These are phyloP conservation scores for Echeveria elegans DNA, from an alignment of 164 flowering plant species.

Conservation along the genomic window DNA sequence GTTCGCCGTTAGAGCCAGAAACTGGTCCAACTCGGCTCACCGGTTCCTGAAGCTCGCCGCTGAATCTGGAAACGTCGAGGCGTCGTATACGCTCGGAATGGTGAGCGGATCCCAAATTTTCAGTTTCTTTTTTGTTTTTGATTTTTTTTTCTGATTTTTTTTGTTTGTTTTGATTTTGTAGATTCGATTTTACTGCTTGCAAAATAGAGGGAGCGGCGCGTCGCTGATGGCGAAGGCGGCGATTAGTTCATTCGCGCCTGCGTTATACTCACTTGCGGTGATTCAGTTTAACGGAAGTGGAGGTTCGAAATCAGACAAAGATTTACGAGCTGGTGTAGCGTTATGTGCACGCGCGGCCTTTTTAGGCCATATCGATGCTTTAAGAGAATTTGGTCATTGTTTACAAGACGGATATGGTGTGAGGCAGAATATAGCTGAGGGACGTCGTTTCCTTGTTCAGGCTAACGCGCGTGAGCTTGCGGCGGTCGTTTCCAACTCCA, in stretches of 20 bases:
- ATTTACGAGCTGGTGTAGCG: slow-evolving; percentile 56
- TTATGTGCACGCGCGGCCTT: slow-evolving; percentile 10
- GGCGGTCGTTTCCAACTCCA: background rate
- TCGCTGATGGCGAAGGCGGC: slow-evolving; percentile 65
- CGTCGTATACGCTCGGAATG: slow-evolving; percentile 33
- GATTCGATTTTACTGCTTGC: slow-evolving; percentile 70
- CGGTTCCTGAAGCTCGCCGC: slow-evolving; percentile 25
- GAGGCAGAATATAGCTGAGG: slow-evolving; percentile 2
- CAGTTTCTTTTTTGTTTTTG: background rate
- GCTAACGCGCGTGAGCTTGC: slow-evolving; percentile 10
- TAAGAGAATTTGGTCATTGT: slow-evolving; percentile 7
- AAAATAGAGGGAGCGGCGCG: slow-evolving; percentile 48
- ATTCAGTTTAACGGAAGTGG: slow-evolving; percentile 90
- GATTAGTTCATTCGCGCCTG: slow-evolving; percentile 22
- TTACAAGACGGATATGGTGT: slow-evolving; percentile 9
- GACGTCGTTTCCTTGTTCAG: slow-evolving; percentile 3
- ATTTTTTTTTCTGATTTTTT: background rate
- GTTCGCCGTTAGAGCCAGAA: slow-evolving; percentile 21
- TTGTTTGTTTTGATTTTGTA: slow-evolving; percentile 10
- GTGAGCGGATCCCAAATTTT: slow-evolving; percentile 1
- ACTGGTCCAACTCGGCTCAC: slow-evolving; percentile 31
- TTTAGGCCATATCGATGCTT: slow-evolving; percentile 6
- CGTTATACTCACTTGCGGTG: slow-evolving; percentile 71
- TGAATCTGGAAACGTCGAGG: slow-evolving; percentile 28
- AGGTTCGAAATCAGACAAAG: slow-evolving; percentile 46